Conservation (phyloP, 345 rosid genomes). For the Turnera subulata region DNA sequence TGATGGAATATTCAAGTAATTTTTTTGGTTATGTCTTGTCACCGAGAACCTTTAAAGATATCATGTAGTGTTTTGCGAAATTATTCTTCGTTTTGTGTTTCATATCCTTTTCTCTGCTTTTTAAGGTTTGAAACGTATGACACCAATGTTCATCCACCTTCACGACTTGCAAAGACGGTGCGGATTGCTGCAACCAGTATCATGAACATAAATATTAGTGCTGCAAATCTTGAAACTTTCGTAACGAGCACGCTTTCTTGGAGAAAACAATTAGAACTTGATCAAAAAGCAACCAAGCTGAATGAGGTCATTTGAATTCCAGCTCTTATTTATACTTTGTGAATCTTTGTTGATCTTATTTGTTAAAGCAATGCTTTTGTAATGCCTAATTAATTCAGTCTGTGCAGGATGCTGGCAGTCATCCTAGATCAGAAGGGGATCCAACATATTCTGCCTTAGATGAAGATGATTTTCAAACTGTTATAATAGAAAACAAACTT, state of each 20-base stretch:
- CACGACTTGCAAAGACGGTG: slow-evolving; percentile 72
- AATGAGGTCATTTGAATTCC: slow-evolving; percentile 50
- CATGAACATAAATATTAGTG: slow-evolving; percentile 79
- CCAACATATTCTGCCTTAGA: slow-evolving; percentile 78
- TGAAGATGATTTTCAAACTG: slow-evolving; percentile 90
- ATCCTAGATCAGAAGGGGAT: slow-evolving; percentile 50
- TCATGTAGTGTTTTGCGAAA: slow-evolving; percentile 6
- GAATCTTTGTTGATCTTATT: background rate
- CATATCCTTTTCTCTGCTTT: slow-evolving; percentile 18
- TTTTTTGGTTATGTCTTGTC: slow-evolving; percentile 17
- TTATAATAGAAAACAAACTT: slow-evolving; percentile 79
- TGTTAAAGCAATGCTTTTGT: background rate
- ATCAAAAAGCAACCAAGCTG: slow-evolving; percentile 67
- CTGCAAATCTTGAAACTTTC: slow-evolving; percentile 78
- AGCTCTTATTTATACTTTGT: slow-evolving; percentile 9
- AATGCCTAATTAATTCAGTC: slow-evolving; percentile 1
- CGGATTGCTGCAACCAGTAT: slow-evolving; percentile 81
- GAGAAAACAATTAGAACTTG: slow-evolving; percentile 88
- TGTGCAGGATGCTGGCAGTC: slow-evolving; percentile 53
- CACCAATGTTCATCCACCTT: slow-evolving; percentile 46
- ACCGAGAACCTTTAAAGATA: background rate
- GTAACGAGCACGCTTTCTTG: slow-evolving; percentile 77
- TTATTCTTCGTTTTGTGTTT: slow-evolving; percentile 6
- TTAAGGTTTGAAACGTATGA: slow-evolving; percentile 91
- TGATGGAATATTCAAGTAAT: slow-evolving; percentile 98